Percentiles rank a stretch among this genome's conserved stretches.
These are phyloP conservation scores for Malassezia vespertilionis DNA, from an alignment of 1,284 basidiomycete species.

Conservation along the genomic window DNA sequence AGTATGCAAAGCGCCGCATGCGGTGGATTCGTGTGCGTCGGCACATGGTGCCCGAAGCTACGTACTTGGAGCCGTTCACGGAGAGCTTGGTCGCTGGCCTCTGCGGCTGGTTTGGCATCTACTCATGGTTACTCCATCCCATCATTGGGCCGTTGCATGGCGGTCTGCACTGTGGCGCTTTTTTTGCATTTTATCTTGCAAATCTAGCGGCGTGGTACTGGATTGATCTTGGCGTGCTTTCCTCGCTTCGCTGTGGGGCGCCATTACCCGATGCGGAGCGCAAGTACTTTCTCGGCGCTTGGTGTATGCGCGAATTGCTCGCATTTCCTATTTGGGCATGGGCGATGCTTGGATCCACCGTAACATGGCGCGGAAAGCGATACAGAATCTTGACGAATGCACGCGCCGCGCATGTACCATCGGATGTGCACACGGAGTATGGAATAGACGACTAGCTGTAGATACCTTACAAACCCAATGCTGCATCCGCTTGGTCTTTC, in stretches of 20 bases:
- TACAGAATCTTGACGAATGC: constrained; percentile 14
- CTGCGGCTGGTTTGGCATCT: constrained; percentile 27
- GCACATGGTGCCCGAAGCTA: constrained; percentile 41
- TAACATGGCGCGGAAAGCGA: constrained; percentile 16
- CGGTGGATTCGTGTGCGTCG: constrained; percentile 47
- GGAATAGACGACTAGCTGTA: constrained; percentile 10
- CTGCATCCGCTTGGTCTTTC: constrained; percentile 1
- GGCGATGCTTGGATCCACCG: constrained; percentile 32
- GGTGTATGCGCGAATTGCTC: constrained; percentile 34
- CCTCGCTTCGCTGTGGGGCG: constrained; percentile 17
- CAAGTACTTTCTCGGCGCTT: constrained; percentile 20
- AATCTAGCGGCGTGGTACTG: constrained; percentile 20
- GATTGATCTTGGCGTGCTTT: constrained; percentile 19
- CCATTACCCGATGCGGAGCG: constrained; percentile 15
- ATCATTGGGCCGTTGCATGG: constrained; percentile 3
- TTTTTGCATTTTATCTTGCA: constrained; percentile 4
- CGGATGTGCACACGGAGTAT: background rate
- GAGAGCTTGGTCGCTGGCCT: constrained; percentile 39
- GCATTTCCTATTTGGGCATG: constrained; percentile 44
- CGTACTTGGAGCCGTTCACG: constrained; percentile 40
- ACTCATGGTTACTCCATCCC: constrained; percentile 14
- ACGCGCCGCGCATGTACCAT: constrained; percentile 4
- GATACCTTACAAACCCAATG: too few relatives aligned
- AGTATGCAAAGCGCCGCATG: constrained; percentile 39
- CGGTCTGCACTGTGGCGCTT: background rate